These are phyloP conservation scores for Saccharomycopsis schoenii DNA, from an alignment of 805 yeast species.

Conservation along the genomic window DNA sequence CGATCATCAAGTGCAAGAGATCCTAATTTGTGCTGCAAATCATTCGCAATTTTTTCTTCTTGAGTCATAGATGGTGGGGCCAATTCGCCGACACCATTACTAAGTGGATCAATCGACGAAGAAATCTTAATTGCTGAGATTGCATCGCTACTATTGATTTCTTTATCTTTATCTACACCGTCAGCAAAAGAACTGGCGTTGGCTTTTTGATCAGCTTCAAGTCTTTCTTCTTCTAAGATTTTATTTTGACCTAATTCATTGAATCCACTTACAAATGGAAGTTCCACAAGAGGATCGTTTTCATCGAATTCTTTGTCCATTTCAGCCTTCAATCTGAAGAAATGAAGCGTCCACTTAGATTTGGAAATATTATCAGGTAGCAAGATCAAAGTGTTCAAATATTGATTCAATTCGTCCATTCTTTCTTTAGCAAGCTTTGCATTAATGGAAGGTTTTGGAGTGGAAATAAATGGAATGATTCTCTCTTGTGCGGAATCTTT, in stretches of 20 bases:
- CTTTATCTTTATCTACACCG: constrained; percentile 9
- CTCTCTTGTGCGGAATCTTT: constrained; percentile 43
- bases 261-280: constrained; percentile 18
- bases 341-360: constrained; percentile 52
- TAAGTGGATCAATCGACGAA: background rate
- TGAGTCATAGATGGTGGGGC: background rate
- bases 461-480: constrained; percentile 88
- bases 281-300: constrained; percentile 9
- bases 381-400: constrained; percentile 48
- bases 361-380: constrained; percentile 72
- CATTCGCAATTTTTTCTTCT: background rate
- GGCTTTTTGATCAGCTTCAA: background rate
- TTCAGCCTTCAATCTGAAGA: constrained; percentile 49
- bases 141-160: constrained; percentile 24
- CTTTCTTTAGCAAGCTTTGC: constrained; percentile 56
- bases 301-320: constrained; percentile 25
- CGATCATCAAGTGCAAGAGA: background rate
- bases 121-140: constrained; percentile 8
- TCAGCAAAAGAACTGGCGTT: background rate
- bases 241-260: constrained; percentile 14
- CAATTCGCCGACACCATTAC: background rate
- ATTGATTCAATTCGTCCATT: constrained; percentile 44
- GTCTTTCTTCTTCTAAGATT: background rate
- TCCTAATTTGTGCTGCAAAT: background rate
- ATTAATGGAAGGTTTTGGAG: constrained; percentile 86